Conservation (phyloP, 1,284 basidiomycete genomes). For the Pascua guehoae region DNA sequence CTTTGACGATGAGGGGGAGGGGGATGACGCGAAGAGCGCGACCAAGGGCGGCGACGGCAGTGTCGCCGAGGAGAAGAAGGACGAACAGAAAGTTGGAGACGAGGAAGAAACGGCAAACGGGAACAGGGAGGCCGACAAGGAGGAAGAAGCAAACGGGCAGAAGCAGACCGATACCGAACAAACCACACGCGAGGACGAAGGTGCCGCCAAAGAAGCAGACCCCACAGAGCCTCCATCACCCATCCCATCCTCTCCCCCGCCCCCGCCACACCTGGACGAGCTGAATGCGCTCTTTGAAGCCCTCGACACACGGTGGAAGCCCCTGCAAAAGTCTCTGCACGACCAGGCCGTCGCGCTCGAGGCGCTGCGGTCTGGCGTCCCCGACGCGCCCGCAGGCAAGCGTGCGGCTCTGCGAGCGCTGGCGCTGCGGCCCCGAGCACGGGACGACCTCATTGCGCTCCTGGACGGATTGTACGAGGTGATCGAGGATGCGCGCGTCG, state of each 20-base stretch:
- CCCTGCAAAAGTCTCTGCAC: conserved; percentile 41
- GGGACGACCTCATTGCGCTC: conserved; percentile 53
- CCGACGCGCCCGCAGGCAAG: conserved; percentile 12
- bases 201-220: neutral
- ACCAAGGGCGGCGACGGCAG: conserved; percentile 5
- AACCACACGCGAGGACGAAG: neutral
- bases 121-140: conserved; percentile 7
- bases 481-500: conserved; percentile 77
- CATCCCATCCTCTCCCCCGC: neutral
- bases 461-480: conserved; percentile 70
- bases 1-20: conserved; percentile 12
- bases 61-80: neutral
- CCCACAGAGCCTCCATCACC: neutral
- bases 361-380: conserved; percentile 25
- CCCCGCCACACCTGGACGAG: conserved; percentile 14
- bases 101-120: conserved; percentile 5
- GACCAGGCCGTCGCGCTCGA: conserved; percentile 41
- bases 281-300: conserved; percentile 32
- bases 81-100: neutral
- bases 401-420: conserved; percentile 21
- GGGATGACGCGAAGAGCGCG: conserved; percentile 1
- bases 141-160: conserved; percentile 4
- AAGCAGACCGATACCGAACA: neutral
- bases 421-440: conserved; percentile 14
- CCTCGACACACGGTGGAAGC: conserved; percentile 27